Evolutionary conservation across 176 grass and related monocot species (phyloP).

Genomic region (Oryza nivara): DNA sequence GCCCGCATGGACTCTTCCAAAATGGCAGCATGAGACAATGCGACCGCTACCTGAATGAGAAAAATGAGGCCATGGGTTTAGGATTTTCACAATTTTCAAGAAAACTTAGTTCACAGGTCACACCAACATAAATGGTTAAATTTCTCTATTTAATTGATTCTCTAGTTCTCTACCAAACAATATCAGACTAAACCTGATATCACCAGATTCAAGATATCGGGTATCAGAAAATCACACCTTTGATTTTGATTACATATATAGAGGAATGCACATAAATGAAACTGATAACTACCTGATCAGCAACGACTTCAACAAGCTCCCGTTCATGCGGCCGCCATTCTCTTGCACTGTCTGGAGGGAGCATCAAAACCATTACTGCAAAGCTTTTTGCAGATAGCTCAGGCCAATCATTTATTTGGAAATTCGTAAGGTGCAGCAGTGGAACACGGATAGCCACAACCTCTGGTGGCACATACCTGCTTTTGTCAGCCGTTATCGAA

Average conservation of each 20-base stretch:
- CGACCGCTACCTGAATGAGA: slow-evolving; percentile 79
- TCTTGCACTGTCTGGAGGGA: slow-evolving; percentile 79
- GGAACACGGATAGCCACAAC: slow-evolving; percentile 82
- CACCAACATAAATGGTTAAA: not conserved
- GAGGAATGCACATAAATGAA: slow-evolving; percentile 34
- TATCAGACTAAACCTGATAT: not conserved
- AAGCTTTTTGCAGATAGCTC: slow-evolving; percentile 77
- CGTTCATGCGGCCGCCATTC: slow-evolving; percentile 80
- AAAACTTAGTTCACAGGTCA: not conserved
- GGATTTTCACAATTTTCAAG: not conserved
- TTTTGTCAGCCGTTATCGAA: slow-evolving; percentile 44
- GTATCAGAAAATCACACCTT: slow-evolving; percentile 14
- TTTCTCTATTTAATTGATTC: not conserved
- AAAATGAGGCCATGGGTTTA: slow-evolving; percentile 10
- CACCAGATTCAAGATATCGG: not conserved
- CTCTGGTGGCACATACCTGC: slow-evolving; percentile 69
- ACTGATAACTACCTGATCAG: slow-evolving; percentile 73
- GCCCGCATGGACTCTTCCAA: slow-evolving; percentile 92
- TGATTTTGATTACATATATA: slow-evolving; percentile 20
- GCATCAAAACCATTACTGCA: slow-evolving; percentile 86
- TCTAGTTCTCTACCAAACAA: not conserved
- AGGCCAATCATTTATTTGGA: slow-evolving; percentile 79
- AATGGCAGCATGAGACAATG: slow-evolving; percentile 94
- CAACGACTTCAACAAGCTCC: slow-evolving; percentile 89
- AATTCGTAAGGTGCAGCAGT: slow-evolving; percentile 80